phyloP scores from a whole-genome alignment of 768 basidiomycete genomes.

The Lentinula sp. region DNA sequence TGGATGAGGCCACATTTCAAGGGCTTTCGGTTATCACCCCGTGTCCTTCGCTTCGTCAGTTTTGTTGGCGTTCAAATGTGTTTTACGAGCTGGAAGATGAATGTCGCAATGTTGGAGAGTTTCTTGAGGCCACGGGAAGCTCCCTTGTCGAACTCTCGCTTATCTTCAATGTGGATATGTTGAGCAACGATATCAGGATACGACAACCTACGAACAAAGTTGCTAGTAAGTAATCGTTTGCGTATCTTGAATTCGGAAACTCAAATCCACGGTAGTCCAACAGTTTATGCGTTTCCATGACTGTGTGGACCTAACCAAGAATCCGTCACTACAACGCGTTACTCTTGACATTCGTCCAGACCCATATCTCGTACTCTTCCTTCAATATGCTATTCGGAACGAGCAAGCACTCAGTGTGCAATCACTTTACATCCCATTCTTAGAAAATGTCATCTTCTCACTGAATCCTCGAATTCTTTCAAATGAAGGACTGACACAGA shows the following conservation, averaged over 20 bases:
- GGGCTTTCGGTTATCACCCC: neutral
- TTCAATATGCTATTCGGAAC: neutral
- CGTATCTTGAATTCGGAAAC: neutral
- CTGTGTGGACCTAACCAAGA: neutral
- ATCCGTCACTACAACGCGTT: neutral
- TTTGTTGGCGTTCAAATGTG: neutral
- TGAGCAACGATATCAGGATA: neutral
- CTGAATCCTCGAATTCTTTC: neutral
- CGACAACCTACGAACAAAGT: neutral
- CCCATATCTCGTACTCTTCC: neutral
- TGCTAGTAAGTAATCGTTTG: neutral
- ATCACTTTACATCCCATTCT: neutral
- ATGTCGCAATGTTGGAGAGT: neutral
- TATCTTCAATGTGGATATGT: neutral
- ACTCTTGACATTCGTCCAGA: slow-evolving; percentile 3
- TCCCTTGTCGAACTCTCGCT: slow-evolving; percentile 1
- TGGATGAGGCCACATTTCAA: neutral
- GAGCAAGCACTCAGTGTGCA: neutral
- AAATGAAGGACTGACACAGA: neutral
- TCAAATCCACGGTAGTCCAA: neutral
- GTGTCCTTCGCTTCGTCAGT: slow-evolving; percentile 2
- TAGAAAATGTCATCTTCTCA: slow-evolving; percentile 1
- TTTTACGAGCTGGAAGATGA: slow-evolving; percentile 1
- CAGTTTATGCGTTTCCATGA: slow-evolving; percentile 2
- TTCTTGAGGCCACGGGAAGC: neutral